Evolutionary conservation across 2,329 filamentous ascomycete genomes (phyloP).

Genomic region (Gaeumannomyces tritici): DNA sequence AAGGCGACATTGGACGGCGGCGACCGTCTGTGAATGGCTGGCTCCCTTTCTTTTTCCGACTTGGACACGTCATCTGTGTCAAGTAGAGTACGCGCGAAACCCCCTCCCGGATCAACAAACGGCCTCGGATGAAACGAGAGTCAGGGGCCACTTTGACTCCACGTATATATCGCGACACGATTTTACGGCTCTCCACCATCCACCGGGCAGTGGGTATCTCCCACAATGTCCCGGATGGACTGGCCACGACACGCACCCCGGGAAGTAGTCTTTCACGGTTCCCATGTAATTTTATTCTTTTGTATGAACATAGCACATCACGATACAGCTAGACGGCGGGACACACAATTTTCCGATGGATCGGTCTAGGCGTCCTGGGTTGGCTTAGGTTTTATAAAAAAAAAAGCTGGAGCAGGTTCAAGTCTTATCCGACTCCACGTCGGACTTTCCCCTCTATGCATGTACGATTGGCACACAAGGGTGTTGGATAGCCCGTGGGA

Average conservation of each 20-base stretch:
- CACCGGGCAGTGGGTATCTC: too few relatives aligned
- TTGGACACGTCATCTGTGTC: background rate
- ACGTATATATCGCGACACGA: background rate
- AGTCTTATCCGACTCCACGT: background rate
- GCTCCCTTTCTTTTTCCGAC: background rate
- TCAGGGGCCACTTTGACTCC: background rate
- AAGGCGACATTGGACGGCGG: background rate
- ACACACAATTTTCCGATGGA: background rate
- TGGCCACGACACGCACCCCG: too few relatives aligned
- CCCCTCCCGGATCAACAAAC: too few relatives aligned
- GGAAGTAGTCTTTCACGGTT: background rate
- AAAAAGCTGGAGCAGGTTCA: background rate
- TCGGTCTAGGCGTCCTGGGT: background rate
- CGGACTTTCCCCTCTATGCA: background rate
- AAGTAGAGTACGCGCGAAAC: too few relatives aligned
- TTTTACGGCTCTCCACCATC: too few relatives aligned
- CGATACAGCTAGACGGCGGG: background rate
- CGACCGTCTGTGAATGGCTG: background rate
- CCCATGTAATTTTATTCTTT: background rate
- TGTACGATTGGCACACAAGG: background rate
- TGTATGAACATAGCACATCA: background rate
- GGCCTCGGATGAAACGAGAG: too few relatives aligned
- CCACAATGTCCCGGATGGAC: too few relatives aligned
- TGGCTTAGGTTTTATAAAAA: background rate
- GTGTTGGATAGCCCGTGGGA: background rate